A percentile compares a stretch with the other conserved stretches of the same genome.
Conservation (phyloP, 1,284 basidiomycete genomes). For the Pascua sp. region DNA sequence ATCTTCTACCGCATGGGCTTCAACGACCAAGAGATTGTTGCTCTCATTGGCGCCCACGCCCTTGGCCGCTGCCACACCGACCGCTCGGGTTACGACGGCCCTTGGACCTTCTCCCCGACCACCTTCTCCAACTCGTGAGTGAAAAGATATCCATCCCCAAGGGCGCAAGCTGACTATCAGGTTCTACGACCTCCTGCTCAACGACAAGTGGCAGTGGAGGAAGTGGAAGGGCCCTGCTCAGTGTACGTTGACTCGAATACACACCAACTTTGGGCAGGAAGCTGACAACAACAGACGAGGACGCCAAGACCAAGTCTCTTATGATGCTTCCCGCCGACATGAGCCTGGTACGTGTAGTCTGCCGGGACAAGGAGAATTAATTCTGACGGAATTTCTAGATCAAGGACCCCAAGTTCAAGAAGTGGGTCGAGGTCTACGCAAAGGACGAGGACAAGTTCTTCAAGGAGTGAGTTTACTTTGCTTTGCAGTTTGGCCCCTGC, state of each 20-base stretch:
- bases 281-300: slow-evolving; percentile 63
- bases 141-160: too few relatives aligned
- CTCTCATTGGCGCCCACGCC: slow-evolving; percentile 89
- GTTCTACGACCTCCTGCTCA: slow-evolving; percentile 57
- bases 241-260: slow-evolving; percentile 10
- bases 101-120: slow-evolving; percentile 48
- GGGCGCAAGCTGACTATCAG: neutral
- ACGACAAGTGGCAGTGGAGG: slow-evolving; percentile 66
- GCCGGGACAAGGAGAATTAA: slow-evolving; percentile 61
- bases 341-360: slow-evolving; percentile 52
- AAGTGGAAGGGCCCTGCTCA: slow-evolving; percentile 52
- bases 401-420: slow-evolving; percentile 85
- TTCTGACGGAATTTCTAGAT: slow-evolving; percentile 18
- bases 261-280: neutral
- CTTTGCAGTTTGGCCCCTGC: slow-evolving; percentile 47
- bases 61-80: slow-evolving; percentile 85
- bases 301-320: slow-evolving; percentile 79
- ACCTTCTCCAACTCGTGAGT: slow-evolving; percentile 65
- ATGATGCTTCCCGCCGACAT: slow-evolving; percentile 94
- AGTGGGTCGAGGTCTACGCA: slow-evolving; percentile 72
- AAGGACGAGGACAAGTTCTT: slow-evolving; percentile 79
- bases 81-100: slow-evolving; percentile 84
- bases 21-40: slow-evolving; percentile 96
- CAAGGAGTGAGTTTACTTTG: slow-evolving; percentile 53
- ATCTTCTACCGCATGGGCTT: slow-evolving; percentile 95